Base-by-base conservation (phyloP, 352 stramenopile genomes). In the Elongisporangium anandrum region DNA sequence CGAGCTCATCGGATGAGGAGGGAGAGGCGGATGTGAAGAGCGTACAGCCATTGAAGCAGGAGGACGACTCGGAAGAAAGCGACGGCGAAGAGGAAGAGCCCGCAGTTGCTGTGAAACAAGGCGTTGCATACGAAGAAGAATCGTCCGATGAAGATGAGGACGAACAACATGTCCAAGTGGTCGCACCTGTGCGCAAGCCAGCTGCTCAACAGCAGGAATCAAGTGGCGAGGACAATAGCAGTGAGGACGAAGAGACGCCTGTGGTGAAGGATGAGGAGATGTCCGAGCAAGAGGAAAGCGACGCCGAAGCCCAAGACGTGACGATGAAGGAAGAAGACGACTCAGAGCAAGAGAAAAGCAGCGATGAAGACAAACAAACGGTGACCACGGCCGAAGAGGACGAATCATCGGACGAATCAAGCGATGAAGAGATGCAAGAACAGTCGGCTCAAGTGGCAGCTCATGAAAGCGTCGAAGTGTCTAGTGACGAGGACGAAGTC, bases 331-430 rank as follows among this genome's bases (percentile, higher is more conserved):
- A 61, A 0, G 60, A 67, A 26, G 54, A 59, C 3, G 22, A 57
- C n/a, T n/a, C 38, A 8, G 65, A 64, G 8, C 34, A 60, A 0
- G 52, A 67, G 19, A 47, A 56, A 13, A 60, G 21, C 12, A 51
- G 15, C 6, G 47, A 41, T 2, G 65, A 45, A 7, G 10, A 45
- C 4, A 12, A 45, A 12, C 34, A 45, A 17, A 45, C 34, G 17
- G 34, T 45, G 34, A 45, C 34, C 3, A 45, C 34, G 13, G 34
- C 34, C 9, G 34, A 45, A 45, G 34, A 45, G 10, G 34, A 45
- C 17, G 34, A 41, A 41, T 41, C 29, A 2, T 41, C 29, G 29
- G 29, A 41, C 13, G 29, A 45, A 17, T 45, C 10, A 3, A 45
- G 34, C 34, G 34, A 45, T 45, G 34, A 45, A 45, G 34, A 45